These are phyloP conservation scores for Penicillium dipodomyicola DNA, from an alignment of 495 filamentous ascomycete genomes.

Conservation along the genomic window DNA sequence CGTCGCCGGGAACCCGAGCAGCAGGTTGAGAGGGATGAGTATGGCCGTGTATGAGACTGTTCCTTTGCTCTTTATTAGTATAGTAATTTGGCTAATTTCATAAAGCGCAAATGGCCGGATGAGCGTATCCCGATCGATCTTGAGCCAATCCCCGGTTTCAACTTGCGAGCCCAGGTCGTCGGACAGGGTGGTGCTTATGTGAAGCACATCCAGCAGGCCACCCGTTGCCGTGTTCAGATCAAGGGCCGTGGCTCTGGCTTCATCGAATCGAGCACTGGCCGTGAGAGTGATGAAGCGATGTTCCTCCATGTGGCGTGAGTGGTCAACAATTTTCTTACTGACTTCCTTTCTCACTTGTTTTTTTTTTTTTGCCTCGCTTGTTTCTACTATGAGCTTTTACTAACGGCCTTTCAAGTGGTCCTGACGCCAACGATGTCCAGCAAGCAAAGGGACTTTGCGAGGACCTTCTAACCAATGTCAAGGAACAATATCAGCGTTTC, in stretches of 20 bases:
- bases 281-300: conserved; percentile 92
- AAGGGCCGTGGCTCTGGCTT: conserved; percentile 97
- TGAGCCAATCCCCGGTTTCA: conserved; percentile 93
- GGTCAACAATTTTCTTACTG: neutral
- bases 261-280: conserved; percentile 75
- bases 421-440: conserved; percentile 81
- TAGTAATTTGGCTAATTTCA: conserved; percentile 21
- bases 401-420: conserved; percentile 62
- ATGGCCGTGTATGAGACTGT: conserved; percentile 68
- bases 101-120: conserved; percentile 96
- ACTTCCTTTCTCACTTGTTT: neutral
- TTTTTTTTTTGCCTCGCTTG: neutral
- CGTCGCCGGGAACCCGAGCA: conserved; percentile 81
- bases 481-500: conserved; percentile 81
- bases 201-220: conserved; percentile 95
- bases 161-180: conserved; percentile 91
- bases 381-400: neutral
- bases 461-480: conserved; percentile 79
- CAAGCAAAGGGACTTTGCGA: conserved; percentile 83
- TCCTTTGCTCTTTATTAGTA: neutral
- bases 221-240: conserved; percentile 92
- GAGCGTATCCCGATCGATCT: conserved; percentile 88
- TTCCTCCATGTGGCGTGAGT: conserved; percentile 88
- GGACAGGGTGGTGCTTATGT: conserved; percentile 91
- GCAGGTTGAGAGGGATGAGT: conserved; percentile 89